These are phyloP conservation scores for Phytophthora constricta DNA, from an alignment of 352 stramenopile species.

Conservation along the genomic window DNA sequence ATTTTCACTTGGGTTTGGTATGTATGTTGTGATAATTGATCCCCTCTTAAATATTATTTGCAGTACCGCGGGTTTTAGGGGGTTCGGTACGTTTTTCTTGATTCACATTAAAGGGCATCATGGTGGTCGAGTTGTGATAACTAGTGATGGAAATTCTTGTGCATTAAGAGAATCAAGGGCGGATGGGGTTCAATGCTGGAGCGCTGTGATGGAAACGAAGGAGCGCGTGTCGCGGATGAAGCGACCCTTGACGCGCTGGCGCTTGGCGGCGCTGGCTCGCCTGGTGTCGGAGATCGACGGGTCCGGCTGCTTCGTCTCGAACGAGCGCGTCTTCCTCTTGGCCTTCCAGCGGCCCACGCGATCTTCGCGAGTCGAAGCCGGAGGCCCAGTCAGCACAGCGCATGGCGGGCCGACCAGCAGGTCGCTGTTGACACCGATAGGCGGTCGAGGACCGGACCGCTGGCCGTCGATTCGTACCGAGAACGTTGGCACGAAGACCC, in stretches of 20 bases:
- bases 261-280: slow-evolving; percentile 65
- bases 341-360: slow-evolving; percentile 40
- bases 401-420: slow-evolving; percentile 56
- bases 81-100: too few relatives aligned
- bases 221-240: slow-evolving; percentile 58
- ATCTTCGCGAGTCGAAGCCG: slow-evolving; percentile 29
- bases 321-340: slow-evolving; percentile 51
- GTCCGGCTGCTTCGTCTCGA: slow-evolving; percentile 24
- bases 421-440: slow-evolving; percentile 21
- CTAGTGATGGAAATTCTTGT: too few relatives aligned
- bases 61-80: too few relatives aligned
- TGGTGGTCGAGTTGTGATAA: too few relatives aligned
- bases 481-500: slow-evolving; percentile 66
- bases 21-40: too few relatives aligned
- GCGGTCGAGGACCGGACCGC: slow-evolving; percentile 7
- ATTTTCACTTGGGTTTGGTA: neutral
- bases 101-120: too few relatives aligned
- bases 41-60: too few relatives aligned
- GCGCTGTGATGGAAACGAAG: slow-evolving; percentile 71
- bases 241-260: slow-evolving; percentile 69
- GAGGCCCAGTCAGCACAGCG: slow-evolving; percentile 43
- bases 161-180: too few relatives aligned
- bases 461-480: slow-evolving; percentile 57
- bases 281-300: slow-evolving; percentile 53
- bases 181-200: slow-evolving; percentile 64